These are phyloP conservation scores for Psilocybe cubensis DNA, from an alignment of 768 basidiomycete species.

Conservation along the genomic window DNA sequence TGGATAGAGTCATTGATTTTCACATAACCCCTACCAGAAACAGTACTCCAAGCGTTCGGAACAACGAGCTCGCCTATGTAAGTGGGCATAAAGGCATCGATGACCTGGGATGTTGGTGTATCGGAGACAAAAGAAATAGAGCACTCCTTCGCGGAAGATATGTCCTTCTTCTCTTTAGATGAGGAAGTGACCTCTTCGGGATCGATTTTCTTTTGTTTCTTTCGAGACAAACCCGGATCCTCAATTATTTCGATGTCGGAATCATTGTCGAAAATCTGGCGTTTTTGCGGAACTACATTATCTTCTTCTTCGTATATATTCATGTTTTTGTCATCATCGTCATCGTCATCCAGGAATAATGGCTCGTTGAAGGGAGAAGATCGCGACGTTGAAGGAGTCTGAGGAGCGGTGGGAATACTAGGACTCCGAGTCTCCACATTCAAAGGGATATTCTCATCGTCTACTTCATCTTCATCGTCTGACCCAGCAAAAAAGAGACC, in stretches of 20 bases:
- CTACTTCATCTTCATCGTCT: slow-evolving; percentile 42
- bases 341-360: slow-evolving; percentile 40
- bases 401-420: slow-evolving; percentile 21
- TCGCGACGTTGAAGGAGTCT: slow-evolving; percentile 22
- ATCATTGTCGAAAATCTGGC: slow-evolving; percentile 28
- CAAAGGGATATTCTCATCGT: slow-evolving; percentile 1
- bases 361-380: slow-evolving; percentile 25
- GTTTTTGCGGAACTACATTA: slow-evolving; percentile 10
- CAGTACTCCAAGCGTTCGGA: slow-evolving; percentile 80
- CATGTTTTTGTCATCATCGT: slow-evolving; percentile 25
- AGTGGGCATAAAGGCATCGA: slow-evolving; percentile 27
- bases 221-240: slow-evolving; percentile 2
- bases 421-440: slow-evolving; percentile 18
- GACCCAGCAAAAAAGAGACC: slow-evolving; percentile 65
- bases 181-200: background rate
- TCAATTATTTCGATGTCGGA: slow-evolving; percentile 36
- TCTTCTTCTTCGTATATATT: slow-evolving; percentile 4
- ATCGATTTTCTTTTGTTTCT: background rate
- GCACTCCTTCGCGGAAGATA: slow-evolving; percentile 46
- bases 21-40: slow-evolving; percentile 72
- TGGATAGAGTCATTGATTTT: slow-evolving; percentile 62
- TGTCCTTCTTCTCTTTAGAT: background rate
- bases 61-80: slow-evolving; percentile 75
- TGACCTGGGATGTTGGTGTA: background rate
- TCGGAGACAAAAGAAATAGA: slow-evolving; percentile 40